phyloP scores from a whole-genome alignment of 495 filamentous ascomycete species.

The Aspergillus incahuasiensis region DNA sequence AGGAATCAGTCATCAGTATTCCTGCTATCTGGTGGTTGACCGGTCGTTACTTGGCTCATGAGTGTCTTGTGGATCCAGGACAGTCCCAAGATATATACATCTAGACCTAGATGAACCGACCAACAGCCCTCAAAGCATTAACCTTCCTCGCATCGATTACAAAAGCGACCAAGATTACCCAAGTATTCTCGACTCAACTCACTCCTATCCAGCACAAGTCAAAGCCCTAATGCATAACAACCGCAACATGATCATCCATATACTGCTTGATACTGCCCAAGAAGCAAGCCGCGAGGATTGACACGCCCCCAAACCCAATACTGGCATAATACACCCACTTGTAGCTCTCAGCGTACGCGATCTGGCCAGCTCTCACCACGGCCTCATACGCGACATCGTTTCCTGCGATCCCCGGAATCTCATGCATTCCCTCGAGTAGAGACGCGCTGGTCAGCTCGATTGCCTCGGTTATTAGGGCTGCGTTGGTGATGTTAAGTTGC shows the following conservation, averaged over 20 bases:
- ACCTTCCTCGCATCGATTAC: too few relatives aligned
- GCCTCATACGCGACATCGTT: constrained; percentile 50
- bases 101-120: too few relatives aligned
- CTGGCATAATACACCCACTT: constrained; percentile 65
- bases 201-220: not conserved
- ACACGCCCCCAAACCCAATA: constrained; percentile 61
- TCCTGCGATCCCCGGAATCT: constrained; percentile 53
- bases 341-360: constrained; percentile 59
- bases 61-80: too few relatives aligned
- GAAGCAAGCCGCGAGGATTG: constrained; percentile 59
- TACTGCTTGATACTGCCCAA: constrained; percentile 61
- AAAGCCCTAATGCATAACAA: constrained; percentile 42
- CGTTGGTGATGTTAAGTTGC: constrained; percentile 51
- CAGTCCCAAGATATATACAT: too few relatives aligned
- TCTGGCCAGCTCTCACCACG: constrained; percentile 58
- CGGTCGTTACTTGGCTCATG: too few relatives aligned
- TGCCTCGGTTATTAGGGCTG: constrained; percentile 35
- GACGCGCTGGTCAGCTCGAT: constrained; percentile 55
- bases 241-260: constrained; percentile 66
- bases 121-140: too few relatives aligned
- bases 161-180: too few relatives aligned
- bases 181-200: too few relatives aligned
- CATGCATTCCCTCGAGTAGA: constrained; percentile 46
- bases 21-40: too few relatives aligned
- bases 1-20: too few relatives aligned